A percentile compares a stretch with the other conserved stretches of the same genome.
Conservation (phyloP, 2,329 filamentous ascomycete species). For the Pseudogymnoascus sp. region DNA sequence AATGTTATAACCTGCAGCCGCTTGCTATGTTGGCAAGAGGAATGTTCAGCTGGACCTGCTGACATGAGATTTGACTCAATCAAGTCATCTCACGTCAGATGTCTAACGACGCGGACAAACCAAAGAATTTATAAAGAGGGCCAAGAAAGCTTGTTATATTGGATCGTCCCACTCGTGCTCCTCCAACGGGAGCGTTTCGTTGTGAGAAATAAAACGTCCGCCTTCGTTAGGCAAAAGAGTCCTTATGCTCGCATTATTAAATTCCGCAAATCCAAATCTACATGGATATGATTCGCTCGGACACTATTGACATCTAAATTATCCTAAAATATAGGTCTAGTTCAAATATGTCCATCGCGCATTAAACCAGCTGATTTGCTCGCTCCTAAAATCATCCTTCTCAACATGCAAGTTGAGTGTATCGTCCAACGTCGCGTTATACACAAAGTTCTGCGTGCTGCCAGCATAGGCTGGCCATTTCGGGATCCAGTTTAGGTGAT, state of each 20-base stretch:
- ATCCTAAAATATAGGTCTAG: not conserved
- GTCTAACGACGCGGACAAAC: not conserved
- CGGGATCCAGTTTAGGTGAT: conserved; percentile 9
- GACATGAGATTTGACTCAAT: not conserved
- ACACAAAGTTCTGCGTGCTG: conserved; percentile 6
- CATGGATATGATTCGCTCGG: not conserved
- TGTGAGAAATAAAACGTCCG: not conserved
- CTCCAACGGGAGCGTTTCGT: too few relatives aligned
- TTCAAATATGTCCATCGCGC: conserved; percentile 41
- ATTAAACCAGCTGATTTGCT: conserved; percentile 22
- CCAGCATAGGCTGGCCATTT: not conserved
- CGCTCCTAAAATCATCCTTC: conserved; percentile 6
- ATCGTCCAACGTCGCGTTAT: conserved; percentile 11
- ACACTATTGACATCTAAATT: not conserved
- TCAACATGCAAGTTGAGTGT: conserved; percentile 11
- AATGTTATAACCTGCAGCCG: not conserved
- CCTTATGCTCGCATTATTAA: not conserved
- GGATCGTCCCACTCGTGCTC: not conserved
- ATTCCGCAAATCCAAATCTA: not conserved
- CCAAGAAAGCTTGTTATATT: not conserved
- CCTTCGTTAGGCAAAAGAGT: not conserved
- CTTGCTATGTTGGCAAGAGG: not conserved
- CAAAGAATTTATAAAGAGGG: not conserved
- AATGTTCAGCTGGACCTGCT: not conserved
- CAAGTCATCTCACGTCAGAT: not conserved